phyloP scores from a whole-genome alignment of 306 rosid species.

The Elaeagnus macrophylla region DNA sequence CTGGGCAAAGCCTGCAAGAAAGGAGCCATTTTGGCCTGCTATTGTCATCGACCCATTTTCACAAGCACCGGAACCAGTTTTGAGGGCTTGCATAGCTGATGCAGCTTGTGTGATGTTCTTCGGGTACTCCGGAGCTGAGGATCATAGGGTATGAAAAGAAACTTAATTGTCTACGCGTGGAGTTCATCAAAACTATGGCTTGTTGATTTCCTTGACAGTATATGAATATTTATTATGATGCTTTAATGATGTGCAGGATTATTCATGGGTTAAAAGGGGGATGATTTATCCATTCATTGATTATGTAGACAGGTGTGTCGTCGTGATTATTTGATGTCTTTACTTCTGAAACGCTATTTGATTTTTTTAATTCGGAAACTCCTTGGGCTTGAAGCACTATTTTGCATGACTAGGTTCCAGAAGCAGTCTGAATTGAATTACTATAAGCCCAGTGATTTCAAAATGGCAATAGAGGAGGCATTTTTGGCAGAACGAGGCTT shows the following conservation, averaged over 20 bases:
- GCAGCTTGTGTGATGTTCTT: slow-evolving; percentile 99
- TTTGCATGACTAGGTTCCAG: slow-evolving; percentile 62
- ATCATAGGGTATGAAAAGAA: slow-evolving; percentile 55
- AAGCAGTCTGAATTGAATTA: slow-evolving; percentile 59
- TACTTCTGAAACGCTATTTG: slow-evolving; percentile 4
- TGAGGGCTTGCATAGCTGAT: slow-evolving; percentile 79
- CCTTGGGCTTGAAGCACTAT: slow-evolving; percentile 22
- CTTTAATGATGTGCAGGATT: slow-evolving; percentile 53
- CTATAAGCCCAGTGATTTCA: slow-evolving; percentile 57
- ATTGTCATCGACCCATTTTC: slow-evolving; percentile 85
- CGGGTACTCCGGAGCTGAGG: slow-evolving; percentile 69
- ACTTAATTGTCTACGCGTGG: slow-evolving; percentile 9
- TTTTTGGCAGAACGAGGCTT: slow-evolving; percentile 89
- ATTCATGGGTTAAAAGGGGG: slow-evolving; percentile 92
- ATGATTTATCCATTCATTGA: slow-evolving; percentile 87
- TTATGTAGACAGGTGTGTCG: slow-evolving; percentile 63
- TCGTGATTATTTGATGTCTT: background rate
- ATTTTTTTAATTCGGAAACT: slow-evolving; percentile 2
- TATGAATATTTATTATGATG: slow-evolving; percentile 24
- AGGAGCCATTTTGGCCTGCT: slow-evolving; percentile 99
- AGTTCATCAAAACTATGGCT: slow-evolving; percentile 15
- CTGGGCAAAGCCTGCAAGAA: slow-evolving; percentile 94
- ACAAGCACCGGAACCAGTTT: slow-evolving; percentile 90
- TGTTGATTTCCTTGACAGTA: slow-evolving; percentile 11
- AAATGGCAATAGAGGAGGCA: slow-evolving; percentile 90